A percentile compares a stretch with the other conserved stretches of the same genome.
Evolutionary conservation across 306 rosid species (phyloP).

Genomic region (Purshia tridentata): DNA sequence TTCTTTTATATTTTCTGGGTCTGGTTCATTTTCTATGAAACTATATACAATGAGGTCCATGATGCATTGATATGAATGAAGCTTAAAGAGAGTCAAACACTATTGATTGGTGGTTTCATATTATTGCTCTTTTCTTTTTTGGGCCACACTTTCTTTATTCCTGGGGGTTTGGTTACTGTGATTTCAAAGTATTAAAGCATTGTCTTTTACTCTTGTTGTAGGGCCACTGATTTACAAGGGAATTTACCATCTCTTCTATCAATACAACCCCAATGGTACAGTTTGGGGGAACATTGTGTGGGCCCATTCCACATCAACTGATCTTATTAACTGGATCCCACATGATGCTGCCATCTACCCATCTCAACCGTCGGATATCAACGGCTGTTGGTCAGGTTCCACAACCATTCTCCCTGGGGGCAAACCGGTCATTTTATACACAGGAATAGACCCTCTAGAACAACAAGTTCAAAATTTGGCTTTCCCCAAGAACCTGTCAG

Average conservation of each 20-base stretch:
- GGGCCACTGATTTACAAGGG: constrained; percentile 72
- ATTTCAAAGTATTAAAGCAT: neutral
- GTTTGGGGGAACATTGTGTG: constrained; percentile 86
- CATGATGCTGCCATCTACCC: constrained; percentile 64
- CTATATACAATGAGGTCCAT: neutral
- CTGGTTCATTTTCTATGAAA: neutral
- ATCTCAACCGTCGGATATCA: constrained; percentile 56
- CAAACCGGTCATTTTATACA: constrained; percentile 66
- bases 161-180: too few relatives aligned
- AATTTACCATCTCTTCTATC: constrained; percentile 77
- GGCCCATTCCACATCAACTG: constrained; percentile 85
- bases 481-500: constrained; percentile 63
- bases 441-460: constrained; percentile 62
- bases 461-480: constrained; percentile 78
- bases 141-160: neutral
- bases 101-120: too few relatives aligned
- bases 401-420: constrained; percentile 58
- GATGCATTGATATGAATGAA: neutral
- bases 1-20: neutral
- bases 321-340: constrained; percentile 78
- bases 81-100: too few relatives aligned
- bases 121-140: too few relatives aligned
- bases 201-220: constrained; percentile 3
- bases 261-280: constrained; percentile 68
- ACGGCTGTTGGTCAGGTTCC: constrained; percentile 92